Percentiles rank a stretch among this genome's conserved stretches.
Evolutionary conservation across 768 basidiomycete genomes (phyloP).

Genomic region (Boletus rubroflammeus): DNA sequence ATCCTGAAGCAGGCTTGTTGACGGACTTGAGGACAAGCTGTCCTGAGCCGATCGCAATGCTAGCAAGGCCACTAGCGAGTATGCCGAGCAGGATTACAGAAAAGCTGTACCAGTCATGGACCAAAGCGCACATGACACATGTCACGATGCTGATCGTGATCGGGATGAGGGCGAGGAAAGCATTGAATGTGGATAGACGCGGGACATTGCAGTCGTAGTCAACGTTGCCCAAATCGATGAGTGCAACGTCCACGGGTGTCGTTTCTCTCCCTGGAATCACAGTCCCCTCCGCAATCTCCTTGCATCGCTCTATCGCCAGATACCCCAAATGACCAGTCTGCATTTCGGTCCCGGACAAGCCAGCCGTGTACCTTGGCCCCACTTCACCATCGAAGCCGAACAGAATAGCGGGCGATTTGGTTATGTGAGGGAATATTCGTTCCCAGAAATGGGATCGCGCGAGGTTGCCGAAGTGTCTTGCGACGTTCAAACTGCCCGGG

Average conservation of each 20-base stretch:
- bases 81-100: slow-evolving; percentile 32
- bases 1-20: slow-evolving; percentile 9
- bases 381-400: slow-evolving; percentile 25
- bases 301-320: slow-evolving; percentile 20
- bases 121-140: slow-evolving; percentile 22
- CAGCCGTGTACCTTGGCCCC: slow-evolving; percentile 27
- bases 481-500: slow-evolving; percentile 30
- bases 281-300: not conserved
- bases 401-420: slow-evolving; percentile 17
- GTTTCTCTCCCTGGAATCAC: slow-evolving; percentile 15
- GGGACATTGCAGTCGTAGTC: slow-evolving; percentile 1
- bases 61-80: slow-evolving; percentile 27
- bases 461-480: slow-evolving; percentile 28
- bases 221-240: slow-evolving; percentile 16
- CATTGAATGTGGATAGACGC: not conserved
- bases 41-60: slow-evolving; percentile 26
- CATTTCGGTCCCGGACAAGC: slow-evolving; percentile 26
- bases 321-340: slow-evolving; percentile 30
- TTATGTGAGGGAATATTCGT: slow-evolving; percentile 22
- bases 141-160: slow-evolving; percentile 23
- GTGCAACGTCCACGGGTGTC: slow-evolving; percentile 9
- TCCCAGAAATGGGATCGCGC: slow-evolving; percentile 26
- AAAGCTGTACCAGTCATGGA: slow-evolving; percentile 31
- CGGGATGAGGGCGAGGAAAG: slow-evolving; percentile 20
- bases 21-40: slow-evolving; percentile 14